A percentile compares a stretch with the other conserved stretches of the same genome.
Evolutionary conservation across 2,329 filamentous ascomycete genomes (phyloP).

Genomic region (Trichoderma simmonsii): DNA sequence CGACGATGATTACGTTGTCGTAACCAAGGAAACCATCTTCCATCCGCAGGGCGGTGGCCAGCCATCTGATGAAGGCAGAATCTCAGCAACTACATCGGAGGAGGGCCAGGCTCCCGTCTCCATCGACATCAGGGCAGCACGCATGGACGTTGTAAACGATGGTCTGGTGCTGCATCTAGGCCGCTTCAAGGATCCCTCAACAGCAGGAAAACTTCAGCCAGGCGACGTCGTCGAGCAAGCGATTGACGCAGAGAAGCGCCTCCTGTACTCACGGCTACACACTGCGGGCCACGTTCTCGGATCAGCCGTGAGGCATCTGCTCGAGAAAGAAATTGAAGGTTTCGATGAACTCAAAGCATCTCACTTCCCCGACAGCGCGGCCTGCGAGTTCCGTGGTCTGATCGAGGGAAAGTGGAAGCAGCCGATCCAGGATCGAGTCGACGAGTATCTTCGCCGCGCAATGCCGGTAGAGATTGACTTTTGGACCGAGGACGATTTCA

Average conservation of each 20-base stretch:
- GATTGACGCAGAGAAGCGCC: slow-evolving; percentile 59
- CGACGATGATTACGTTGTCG: slow-evolving; percentile 53
- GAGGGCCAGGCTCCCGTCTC: not conserved
- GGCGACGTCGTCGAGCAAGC: slow-evolving; percentile 45
- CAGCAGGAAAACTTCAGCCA: slow-evolving; percentile 32
- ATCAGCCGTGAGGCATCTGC: slow-evolving; percentile 59
- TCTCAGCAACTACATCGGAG: slow-evolving; percentile 41
- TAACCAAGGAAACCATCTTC: slow-evolving; percentile 67
- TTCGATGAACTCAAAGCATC: slow-evolving; percentile 69
- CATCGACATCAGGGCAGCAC: slow-evolving; percentile 54
- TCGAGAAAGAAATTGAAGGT: slow-evolving; percentile 47
- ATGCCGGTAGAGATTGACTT: slow-evolving; percentile 61
- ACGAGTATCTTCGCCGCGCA: slow-evolving; percentile 54
- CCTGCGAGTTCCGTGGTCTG: slow-evolving; percentile 64
- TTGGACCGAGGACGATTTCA: slow-evolving; percentile 64
- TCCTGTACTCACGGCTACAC: slow-evolving; percentile 65
- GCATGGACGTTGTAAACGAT: slow-evolving; percentile 48
- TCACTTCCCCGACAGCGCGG: slow-evolving; percentile 66
- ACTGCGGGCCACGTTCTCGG: slow-evolving; percentile 73
- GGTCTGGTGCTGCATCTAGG: slow-evolving; percentile 65
- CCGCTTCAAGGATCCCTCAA: slow-evolving; percentile 41
- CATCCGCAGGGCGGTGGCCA: slow-evolving; percentile 74
- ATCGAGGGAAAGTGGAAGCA: slow-evolving; percentile 64
- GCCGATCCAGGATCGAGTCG: slow-evolving; percentile 57
- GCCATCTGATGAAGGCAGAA: slow-evolving; percentile 63